Conservation (phyloP, 352 stramenopile species). For the Phytophthora sp. region DNA sequence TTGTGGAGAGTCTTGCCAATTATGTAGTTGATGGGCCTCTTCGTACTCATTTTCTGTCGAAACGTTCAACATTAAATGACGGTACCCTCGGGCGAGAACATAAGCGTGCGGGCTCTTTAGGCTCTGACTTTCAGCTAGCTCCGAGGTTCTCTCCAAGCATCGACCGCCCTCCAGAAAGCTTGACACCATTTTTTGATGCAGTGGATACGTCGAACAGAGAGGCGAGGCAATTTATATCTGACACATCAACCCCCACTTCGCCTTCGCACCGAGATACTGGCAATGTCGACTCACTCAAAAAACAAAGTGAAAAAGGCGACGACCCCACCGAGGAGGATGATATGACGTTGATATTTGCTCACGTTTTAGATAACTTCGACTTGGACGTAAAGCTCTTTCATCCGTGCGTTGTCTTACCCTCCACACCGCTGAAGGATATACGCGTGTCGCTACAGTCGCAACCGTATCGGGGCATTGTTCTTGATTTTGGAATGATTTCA, state of each 20-base stretch:
- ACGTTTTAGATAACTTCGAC: slow-evolving; percentile 37
- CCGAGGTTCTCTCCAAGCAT: slow-evolving; percentile 21
- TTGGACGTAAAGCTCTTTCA: slow-evolving; percentile 50
- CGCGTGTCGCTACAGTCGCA: slow-evolving; percentile 31
- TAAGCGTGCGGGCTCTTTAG: slow-evolving; percentile 19
- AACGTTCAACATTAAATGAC: slow-evolving; percentile 16
- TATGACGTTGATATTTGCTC: slow-evolving; percentile 8
- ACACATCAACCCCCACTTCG: slow-evolving; percentile 1
- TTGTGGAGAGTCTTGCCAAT: slow-evolving; percentile 62
- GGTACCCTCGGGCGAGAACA: slow-evolving; percentile 8
- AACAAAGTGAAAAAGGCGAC: not conserved
- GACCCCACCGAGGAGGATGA: slow-evolving; percentile 10
- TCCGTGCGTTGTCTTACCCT: slow-evolving; percentile 53
- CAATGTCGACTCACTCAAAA: not conserved
- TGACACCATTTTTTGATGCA: slow-evolving; percentile 76
- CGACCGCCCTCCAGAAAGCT: slow-evolving; percentile 22
- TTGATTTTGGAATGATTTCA: slow-evolving; percentile 63
- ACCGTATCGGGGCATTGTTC: slow-evolving; percentile 41
- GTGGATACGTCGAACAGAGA: slow-evolving; percentile 44
- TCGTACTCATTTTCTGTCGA: slow-evolving; percentile 44
- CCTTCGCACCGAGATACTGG: not conserved
- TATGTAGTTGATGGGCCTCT: slow-evolving; percentile 68
- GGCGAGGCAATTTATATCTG: slow-evolving; percentile 23
- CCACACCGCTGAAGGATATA: slow-evolving; percentile 42
- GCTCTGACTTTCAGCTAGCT: slow-evolving; percentile 27